Conservation (phyloP, 768 basidiomycete species). For the Termitomyces sp. region DNA sequence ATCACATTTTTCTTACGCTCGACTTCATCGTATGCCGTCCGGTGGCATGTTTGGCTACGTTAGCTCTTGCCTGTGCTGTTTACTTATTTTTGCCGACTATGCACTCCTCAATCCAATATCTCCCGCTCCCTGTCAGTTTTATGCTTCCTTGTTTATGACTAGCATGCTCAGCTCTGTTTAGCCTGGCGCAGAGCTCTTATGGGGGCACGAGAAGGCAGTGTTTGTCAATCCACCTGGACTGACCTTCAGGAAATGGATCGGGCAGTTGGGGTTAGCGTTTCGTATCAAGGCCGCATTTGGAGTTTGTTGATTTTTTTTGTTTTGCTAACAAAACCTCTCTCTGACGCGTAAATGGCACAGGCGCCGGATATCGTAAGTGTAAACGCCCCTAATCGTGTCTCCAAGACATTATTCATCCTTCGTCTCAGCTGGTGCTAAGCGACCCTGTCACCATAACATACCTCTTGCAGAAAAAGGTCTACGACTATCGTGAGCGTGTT, state of each 20-base stretch:
- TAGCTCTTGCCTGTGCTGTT: neutral
- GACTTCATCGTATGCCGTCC: neutral
- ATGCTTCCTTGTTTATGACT: neutral
- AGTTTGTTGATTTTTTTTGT: neutral
- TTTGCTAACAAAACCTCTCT: neutral
- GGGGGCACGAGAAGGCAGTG: neutral
- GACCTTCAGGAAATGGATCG: neutral
- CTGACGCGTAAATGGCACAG: neutral
- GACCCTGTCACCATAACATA: neutral
- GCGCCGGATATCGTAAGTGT: neutral
- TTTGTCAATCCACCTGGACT: neutral
- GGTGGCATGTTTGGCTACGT: neutral
- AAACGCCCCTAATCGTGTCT: too few species aligned
- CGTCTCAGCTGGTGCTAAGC: neutral
- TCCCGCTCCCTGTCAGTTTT: neutral
- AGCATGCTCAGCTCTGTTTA: neutral
- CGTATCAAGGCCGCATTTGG: neutral
- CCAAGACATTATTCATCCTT: neutral
- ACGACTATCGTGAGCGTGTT: neutral
- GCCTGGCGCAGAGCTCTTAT: neutral
- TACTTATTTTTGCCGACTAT: neutral
- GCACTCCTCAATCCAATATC: neutral
- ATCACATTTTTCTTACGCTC: neutral
- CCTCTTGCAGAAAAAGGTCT: neutral
- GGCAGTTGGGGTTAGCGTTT: neutral